Conservation (phyloP, 345 rosid genomes). For the Corymbia maculata region DNA sequence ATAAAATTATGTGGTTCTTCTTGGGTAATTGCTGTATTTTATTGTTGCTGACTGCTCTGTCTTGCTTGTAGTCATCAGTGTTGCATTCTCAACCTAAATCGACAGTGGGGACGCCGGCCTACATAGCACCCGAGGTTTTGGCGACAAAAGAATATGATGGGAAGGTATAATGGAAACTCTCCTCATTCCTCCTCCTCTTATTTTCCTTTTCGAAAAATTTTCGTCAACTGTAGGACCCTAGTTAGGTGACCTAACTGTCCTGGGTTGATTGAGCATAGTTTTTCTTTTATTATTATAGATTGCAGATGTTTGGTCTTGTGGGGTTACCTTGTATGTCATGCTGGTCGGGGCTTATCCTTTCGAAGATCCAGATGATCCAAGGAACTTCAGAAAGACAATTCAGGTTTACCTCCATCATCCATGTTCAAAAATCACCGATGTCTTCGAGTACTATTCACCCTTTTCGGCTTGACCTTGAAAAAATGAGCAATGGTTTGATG, state of each 20-base stretch:
- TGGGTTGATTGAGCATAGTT: neutral
- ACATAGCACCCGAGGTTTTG: constrained; percentile 82
- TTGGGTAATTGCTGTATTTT: neutral
- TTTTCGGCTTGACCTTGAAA: neutral
- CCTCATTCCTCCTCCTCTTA: neutral
- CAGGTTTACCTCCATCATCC: constrained; percentile 24
- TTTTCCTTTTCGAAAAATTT: neutral
- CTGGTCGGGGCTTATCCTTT: constrained; percentile 84
- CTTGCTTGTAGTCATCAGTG: constrained; percentile 49
- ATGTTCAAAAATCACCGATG: neutral
- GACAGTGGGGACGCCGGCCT: constrained; percentile 94
- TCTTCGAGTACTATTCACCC: neutral
- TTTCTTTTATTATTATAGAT: constrained; percentile 19
- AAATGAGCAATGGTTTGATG: neutral
- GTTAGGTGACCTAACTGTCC: neutral
- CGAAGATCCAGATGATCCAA: constrained; percentile 73
- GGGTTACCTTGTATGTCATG: constrained; percentile 82
- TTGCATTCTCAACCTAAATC: constrained; percentile 95
- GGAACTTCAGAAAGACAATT: constrained; percentile 67
- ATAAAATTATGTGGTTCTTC: neutral
- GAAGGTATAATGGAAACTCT: constrained; percentile 29
- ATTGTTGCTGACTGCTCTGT: neutral
- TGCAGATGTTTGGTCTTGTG: constrained; percentile 91
- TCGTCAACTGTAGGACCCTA: neutral
- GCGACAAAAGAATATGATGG: constrained; percentile 74